Evolutionary conservation across 2,329 filamentous ascomycete genomes (phyloP).

Genomic region (Claviceps paspali): DNA sequence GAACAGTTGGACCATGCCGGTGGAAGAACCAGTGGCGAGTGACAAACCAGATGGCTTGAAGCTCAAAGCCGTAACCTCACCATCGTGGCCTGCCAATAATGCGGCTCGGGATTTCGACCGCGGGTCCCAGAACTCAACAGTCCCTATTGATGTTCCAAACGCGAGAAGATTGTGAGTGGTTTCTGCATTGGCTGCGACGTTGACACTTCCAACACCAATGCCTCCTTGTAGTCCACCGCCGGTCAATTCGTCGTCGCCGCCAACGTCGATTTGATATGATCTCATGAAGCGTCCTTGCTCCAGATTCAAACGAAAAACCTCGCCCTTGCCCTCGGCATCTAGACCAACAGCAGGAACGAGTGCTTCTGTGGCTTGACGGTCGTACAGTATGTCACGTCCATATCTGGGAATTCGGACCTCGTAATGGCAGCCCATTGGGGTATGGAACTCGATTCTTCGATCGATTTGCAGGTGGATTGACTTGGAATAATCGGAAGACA

Average conservation of each 20-base stretch:
- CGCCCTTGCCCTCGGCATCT: conserved; percentile 71
- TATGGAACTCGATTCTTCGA: conserved; percentile 85
- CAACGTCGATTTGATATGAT: conserved; percentile 81
- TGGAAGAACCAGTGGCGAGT: conserved; percentile 74
- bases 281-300: conserved; percentile 90
- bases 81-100: conserved; percentile 51
- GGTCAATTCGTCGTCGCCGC: conserved; percentile 57
- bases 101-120: conserved; percentile 70
- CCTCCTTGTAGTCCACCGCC: conserved; percentile 73
- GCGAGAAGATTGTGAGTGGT: conserved; percentile 78
- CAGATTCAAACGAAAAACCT: conserved; percentile 84
- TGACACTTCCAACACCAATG: conserved; percentile 72
- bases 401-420: conserved; percentile 82
- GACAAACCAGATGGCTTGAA: conserved; percentile 76
- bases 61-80: conserved; percentile 72
- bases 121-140: conserved; percentile 92
- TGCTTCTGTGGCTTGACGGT: conserved; percentile 67
- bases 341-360: conserved; percentile 78
- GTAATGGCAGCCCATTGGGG: conserved; percentile 74
- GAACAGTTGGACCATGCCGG: conserved; percentile 77
- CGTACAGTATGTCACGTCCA: conserved; percentile 78
- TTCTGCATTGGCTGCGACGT: conserved; percentile 75
- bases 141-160: conserved; percentile 89
- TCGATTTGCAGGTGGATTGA: conserved; percentile 88
- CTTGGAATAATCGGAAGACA: conserved; percentile 86